phyloP scores from a whole-genome alignment of 208 protist species.

The Acanthamoeba royreba region DNA sequence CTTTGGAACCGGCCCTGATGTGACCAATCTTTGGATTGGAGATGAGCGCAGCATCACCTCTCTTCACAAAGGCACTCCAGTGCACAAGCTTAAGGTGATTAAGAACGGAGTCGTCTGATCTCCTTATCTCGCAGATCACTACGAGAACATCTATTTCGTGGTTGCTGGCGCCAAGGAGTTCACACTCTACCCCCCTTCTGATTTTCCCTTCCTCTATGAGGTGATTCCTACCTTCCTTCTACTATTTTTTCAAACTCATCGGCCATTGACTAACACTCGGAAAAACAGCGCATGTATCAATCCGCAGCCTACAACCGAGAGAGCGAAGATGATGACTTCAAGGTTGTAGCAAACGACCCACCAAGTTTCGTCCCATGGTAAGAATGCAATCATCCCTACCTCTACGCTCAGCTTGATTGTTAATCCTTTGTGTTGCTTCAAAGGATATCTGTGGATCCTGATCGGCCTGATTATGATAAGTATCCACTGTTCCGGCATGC shows the following conservation, averaged over 20 bases:
- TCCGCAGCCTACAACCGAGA: neutral
- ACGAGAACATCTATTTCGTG: constrained; percentile 74
- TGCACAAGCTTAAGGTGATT: neutral
- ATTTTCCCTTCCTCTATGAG: constrained; percentile 67
- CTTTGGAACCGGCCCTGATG: constrained; percentile 23
- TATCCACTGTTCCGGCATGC: constrained; percentile 25
- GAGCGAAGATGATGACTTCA: neutral
- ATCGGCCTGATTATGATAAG: neutral
- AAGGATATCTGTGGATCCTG: neutral
- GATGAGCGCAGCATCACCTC: constrained; percentile 56
- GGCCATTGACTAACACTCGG: neutral
- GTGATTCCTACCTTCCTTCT: neutral
- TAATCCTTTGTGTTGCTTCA: neutral
- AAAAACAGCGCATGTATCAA: neutral
- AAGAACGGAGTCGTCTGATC: neutral
- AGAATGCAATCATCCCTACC: neutral
- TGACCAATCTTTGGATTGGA: constrained; percentile 73
- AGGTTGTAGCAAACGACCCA: neutral
- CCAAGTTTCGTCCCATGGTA: neutral
- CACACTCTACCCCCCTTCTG: constrained; percentile 66
- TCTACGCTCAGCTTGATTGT: neutral
- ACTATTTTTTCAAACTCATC: neutral
- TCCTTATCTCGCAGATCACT: constrained; percentile 43
- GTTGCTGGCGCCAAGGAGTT: constrained; percentile 65
- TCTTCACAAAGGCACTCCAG: constrained; percentile 51